Base-by-base conservation (phyloP, 2,329 filamentous ascomycete species). In the Aspergillus sp. region DNA sequence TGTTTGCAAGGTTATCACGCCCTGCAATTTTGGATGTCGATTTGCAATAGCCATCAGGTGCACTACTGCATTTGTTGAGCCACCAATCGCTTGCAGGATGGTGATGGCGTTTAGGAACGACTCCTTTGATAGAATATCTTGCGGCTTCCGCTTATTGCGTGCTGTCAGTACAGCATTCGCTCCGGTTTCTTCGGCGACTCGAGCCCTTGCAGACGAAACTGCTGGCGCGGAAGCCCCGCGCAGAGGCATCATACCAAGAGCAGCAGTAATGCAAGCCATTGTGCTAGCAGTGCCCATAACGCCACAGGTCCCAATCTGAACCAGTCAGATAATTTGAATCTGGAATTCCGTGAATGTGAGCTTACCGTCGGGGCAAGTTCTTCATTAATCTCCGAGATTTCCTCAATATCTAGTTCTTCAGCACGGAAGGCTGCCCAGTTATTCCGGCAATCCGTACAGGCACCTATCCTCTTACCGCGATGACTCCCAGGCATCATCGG, bases 401-500 rank as follows among this genome's bases (percentile, higher is more conserved):
- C 88, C 68, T 91, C 88, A 2, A 91, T 83, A 61, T 90, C 87
- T 7, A 90, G 82, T 6, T 80, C 77, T 0, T 86, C 86, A 0
- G 86, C 87, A 17, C 88, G 78, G 56, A 84, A 91, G 0, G 79
- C 82, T 0, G 87, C 88, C 89, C 89, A 91, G 61, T 89, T 90
- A 66, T 84, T 89, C 11, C 89, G 78, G 58, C 88, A 91, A 64
- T 91, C 89, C 0, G 89, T 91, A 60, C 89, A 91, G 6, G 89
- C 89, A 1, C 89, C 88, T 1, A 91, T 82, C 0, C 88, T 76
- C 2, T 79, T 77, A 0, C 88, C 88, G 12, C 81, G 78, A 61
- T 88, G 83, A 40, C 83, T 89, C 0, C 88, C 89, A 0, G 88
- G 87, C 83, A 90, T 86, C 87, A 91, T 91, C 0, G 89, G 88